Percentiles rank a stretch among this genome's conserved stretches.
Evolutionary conservation across 2,329 filamentous ascomycete genomes (phyloP).

Genomic region (Fusarium paranaense): DNA sequence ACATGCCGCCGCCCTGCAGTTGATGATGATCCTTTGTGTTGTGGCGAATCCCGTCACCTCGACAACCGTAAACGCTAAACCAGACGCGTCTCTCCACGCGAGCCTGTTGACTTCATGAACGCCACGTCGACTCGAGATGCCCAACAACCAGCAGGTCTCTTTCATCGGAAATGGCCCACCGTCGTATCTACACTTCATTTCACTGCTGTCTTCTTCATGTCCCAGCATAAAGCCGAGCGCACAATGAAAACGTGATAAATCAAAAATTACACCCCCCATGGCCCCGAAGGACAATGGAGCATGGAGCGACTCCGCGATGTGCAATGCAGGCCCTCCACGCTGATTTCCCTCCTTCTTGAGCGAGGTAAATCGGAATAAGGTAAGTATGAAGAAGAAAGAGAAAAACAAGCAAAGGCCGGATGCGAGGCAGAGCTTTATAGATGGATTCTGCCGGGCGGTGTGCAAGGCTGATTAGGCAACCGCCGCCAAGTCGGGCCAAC

Average conservation of each 20-base stretch:
- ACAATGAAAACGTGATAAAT: constrained; percentile 60
- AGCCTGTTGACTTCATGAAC: not conserved
- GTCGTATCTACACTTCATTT: not conserved
- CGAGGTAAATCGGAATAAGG: constrained; percentile 59
- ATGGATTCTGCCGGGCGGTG: not conserved
- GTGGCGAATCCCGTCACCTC: not conserved
- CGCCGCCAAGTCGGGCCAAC: not conserved
- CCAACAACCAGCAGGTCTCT: too few relatives aligned
- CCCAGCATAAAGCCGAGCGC: constrained; percentile 50
- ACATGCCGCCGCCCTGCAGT: not conserved
- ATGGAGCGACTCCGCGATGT: constrained; percentile 63
- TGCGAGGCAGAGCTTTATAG: constrained; percentile 47
- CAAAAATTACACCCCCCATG: constrained; percentile 67
- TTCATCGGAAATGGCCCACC: too few relatives aligned
- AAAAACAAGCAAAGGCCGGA: constrained; percentile 37
- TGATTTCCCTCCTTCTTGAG: constrained; percentile 59
- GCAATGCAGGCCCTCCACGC: constrained; percentile 65
- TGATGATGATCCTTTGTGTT: not conserved
- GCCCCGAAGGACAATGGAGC: constrained; percentile 66
- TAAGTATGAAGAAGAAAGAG: constrained; percentile 65
- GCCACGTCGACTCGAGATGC: too few relatives aligned
- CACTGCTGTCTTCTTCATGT: constrained; percentile 36
- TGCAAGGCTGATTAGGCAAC: not conserved
- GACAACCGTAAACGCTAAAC: not conserved
- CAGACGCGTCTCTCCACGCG: not conserved